Percentiles rank a stretch among this genome's conserved stretches.
phyloP scores from a whole-genome alignment of 306 rosid species.

The Lablab purpureus region DNA sequence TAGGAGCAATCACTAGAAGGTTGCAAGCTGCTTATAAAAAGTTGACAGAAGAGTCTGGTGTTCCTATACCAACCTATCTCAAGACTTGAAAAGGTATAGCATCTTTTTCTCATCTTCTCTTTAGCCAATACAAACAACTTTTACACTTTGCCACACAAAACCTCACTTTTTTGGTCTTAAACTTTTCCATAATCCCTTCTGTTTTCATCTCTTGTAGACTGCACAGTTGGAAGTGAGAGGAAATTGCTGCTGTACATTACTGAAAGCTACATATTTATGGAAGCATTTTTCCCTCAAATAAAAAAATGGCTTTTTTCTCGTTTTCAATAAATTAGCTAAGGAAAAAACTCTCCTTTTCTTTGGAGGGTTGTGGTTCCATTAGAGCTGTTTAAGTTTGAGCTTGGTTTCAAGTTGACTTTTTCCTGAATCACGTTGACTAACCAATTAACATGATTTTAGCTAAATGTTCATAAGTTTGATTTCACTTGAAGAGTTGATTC shows the following conservation, averaged over 20 bases:
- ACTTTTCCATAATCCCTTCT: conserved; percentile 18
- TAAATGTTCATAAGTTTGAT: background rate
- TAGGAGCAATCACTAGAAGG: conserved; percentile 73
- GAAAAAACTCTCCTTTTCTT: background rate
- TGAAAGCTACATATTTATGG: background rate
- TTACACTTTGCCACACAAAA: background rate
- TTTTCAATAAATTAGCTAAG: background rate
- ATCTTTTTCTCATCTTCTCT: conserved; percentile 30
- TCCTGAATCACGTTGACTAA: background rate
- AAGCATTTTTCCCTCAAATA: background rate
- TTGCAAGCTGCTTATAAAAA: conserved; percentile 76
- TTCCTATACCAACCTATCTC: conserved; percentile 58
- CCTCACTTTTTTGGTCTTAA: background rate
- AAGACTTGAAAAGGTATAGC: conserved; percentile 41
- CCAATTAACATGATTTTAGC: background rate
- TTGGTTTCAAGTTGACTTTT: background rate
- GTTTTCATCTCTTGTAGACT: conserved; percentile 3
- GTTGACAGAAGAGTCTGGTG: conserved; percentile 73
- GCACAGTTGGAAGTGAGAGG: conserved; percentile 33
- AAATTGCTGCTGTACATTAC: conserved; percentile 26
- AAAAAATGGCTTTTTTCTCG: background rate
- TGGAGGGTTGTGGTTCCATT: background rate
- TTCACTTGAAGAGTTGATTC: too few species aligned
- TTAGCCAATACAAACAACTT: conserved; percentile 37
- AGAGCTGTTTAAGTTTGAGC: background rate